A percentile compares a stretch with the other conserved stretches of the same genome.
Conservation (phyloP, 176 grass and related monocot genomes). For the Microstegium vimineum region DNA sequence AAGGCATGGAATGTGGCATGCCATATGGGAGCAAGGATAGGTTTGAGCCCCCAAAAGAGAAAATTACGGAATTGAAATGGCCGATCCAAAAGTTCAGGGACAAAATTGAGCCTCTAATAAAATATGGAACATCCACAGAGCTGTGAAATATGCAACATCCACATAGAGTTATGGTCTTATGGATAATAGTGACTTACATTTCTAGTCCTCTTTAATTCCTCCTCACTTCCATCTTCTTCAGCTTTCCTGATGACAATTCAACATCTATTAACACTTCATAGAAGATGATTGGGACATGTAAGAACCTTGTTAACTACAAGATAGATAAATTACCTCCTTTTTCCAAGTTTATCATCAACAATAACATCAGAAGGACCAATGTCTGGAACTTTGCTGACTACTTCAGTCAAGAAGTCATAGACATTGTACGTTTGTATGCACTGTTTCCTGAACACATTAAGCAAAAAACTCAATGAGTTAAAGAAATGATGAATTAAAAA, state of each 20-base stretch:
- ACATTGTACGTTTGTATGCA: conserved; percentile 81
- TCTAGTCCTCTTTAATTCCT: conserved; percentile 50
- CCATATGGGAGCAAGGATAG: neutral
- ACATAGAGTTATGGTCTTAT: neutral
- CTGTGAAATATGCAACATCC: neutral
- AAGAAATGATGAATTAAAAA: neutral
- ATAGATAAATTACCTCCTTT: conserved; percentile 35
- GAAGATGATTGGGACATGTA: neutral
- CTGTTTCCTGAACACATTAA: conserved; percentile 64
- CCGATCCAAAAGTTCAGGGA: neutral
- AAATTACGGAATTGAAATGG: neutral
- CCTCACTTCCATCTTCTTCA: conserved; percentile 48
- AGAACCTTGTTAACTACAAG: conserved; percentile 17
- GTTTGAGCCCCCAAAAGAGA: neutral
- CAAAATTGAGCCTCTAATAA: neutral
- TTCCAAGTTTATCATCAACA: conserved; percentile 62
- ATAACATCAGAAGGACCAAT: conserved; percentile 55
- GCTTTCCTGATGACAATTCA: conserved; percentile 45
- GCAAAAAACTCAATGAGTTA: conserved; percentile 9
- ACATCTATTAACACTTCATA: neutral
- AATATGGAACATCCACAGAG: neutral
- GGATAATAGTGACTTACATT: conserved; percentile 35
- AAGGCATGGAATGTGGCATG: neutral
- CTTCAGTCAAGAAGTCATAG: conserved; percentile 96
- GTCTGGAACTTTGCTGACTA: conserved; percentile 85